Evolutionary conservation across 768 basidiomycete genomes (phyloP).

Genomic region (Pleurotus giganteus): DNA sequence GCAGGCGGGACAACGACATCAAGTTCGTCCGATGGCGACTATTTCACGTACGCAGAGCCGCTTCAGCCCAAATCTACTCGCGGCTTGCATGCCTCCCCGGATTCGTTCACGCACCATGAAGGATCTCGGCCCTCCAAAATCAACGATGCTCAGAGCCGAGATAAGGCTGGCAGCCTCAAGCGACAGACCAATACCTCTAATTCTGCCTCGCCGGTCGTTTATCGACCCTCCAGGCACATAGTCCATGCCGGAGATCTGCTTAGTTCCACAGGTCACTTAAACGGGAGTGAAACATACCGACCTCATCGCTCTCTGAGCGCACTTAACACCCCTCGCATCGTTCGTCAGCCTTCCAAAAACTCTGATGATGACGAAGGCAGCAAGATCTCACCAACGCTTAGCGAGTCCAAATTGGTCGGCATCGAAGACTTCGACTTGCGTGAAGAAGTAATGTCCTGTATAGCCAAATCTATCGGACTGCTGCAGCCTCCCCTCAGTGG

Average conservation of each 20-base stretch:
- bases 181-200: conserved; percentile 18
- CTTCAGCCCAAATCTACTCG: conserved; percentile 21
- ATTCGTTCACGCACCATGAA: conserved; percentile 20
- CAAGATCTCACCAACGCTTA: conserved; percentile 15
- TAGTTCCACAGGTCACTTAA: conserved; percentile 49
- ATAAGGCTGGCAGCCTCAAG: background rate
- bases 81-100: conserved; percentile 18
- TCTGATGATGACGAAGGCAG: conserved; percentile 21
- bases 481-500: conserved; percentile 81
- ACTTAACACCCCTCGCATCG: conserved; percentile 47
- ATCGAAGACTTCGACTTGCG: conserved; percentile 90
- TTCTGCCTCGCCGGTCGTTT: conserved; percentile 17
- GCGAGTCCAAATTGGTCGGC: conserved; percentile 30
- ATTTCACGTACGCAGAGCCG: conserved; percentile 40
- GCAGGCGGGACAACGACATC: conserved; percentile 37
- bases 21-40: conserved; percentile 52
- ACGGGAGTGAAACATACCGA: conserved; percentile 38
- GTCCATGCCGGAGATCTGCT: conserved; percentile 80
- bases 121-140: conserved; percentile 26
- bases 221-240: conserved; percentile 45
- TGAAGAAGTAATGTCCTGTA: conserved; percentile 95
- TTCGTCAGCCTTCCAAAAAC: conserved; percentile 28
- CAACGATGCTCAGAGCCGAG: conserved; percentile 6
- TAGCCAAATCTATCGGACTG: conserved; percentile 95
- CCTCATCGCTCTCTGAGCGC: conserved; percentile 48